Conservation (phyloP, 2,329 filamentous ascomycete species). For the Fusarium nanum region DNA sequence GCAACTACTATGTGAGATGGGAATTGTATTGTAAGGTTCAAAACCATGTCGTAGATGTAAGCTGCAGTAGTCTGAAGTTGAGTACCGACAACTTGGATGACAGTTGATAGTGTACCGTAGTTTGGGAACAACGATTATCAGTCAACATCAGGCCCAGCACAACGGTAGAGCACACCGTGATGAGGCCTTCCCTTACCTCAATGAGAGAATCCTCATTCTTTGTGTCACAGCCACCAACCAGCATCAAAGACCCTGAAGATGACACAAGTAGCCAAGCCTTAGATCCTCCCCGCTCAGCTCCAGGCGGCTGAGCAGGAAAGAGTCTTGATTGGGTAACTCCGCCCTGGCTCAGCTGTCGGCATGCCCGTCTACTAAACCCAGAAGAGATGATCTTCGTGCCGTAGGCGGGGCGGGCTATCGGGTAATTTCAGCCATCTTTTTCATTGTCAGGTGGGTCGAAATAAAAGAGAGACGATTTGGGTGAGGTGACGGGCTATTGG, state of each 20-base stretch:
- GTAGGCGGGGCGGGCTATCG: slow-evolving; percentile 32
- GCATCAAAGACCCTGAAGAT: slow-evolving; percentile 16
- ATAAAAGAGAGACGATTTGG: too few species aligned
- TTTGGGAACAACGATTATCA: background rate
- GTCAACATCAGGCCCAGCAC: slow-evolving; percentile 5
- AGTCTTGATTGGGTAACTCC: slow-evolving; percentile 27
- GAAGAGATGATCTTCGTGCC: slow-evolving; percentile 38
- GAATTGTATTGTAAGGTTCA: background rate
- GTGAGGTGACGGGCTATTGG: too few species aligned
- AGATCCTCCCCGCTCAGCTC: slow-evolving; percentile 25
- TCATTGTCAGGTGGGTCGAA: too few species aligned
- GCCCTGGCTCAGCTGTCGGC: slow-evolving; percentile 46
- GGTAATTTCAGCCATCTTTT: slow-evolving; percentile 37
- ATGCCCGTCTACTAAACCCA: slow-evolving; percentile 44
- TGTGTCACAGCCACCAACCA: slow-evolving; percentile 23
- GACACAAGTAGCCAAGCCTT: slow-evolving; percentile 43
- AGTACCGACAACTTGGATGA: slow-evolving; percentile 19
- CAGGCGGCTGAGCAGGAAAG: slow-evolving; percentile 22
- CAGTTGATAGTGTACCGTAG: background rate
- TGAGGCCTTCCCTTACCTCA: slow-evolving; percentile 7
- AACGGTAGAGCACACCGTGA: slow-evolving; percentile 3
- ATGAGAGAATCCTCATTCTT: background rate
- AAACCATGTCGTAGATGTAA: background rate
- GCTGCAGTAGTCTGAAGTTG: background rate
- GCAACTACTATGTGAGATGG: background rate